Base-by-base conservation (phyloP, 306 rosid genomes). In the Vigna reflexopilosa region DNA sequence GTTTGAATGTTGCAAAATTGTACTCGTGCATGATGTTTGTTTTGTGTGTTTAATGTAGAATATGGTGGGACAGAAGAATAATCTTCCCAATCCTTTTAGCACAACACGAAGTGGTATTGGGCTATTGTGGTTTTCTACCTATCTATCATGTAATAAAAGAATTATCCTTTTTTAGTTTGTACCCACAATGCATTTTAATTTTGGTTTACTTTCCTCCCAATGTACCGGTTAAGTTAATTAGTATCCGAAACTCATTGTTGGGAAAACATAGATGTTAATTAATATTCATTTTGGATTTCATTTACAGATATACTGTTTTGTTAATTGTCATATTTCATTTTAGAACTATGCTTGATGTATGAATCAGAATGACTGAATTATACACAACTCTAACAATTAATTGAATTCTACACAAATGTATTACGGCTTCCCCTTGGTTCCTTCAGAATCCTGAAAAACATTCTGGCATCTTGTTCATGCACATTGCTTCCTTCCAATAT, bases 351-450 rank as follows among this genome's bases (percentile, higher is more conserved):
- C 76, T 67, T 55, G 2, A 67, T 2, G 59, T 67, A 44, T 44
- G 67, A 77, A 72, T 38, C 26, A 58, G 67, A 81, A 72, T 49
- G 16, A 45, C 19, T 20, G 62, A 55, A 55, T 20, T 32, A 32
- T 62, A 34, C 13, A 62, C 47, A 32, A 61, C 32, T 62, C 36
- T 9, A 78, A 77, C 52, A 77, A 61, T 62, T 17, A 67, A 64
- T 63, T 49, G 72, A 71, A 73, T 4, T 50, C 50, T 81, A 59
- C 32, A 70, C 79, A 78, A 75, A 75, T 75, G 57, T 61, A 73
- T 73, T 67, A 19, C 34, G 48, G 40, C 2, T 16, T 49, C 38
- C 49, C 10, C 51, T 36, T 7, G 17, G 72, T 68, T 70, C 49
- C 57, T 17, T 58, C 0, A 19, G 63, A 66, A 40, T 59, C 58